phyloP scores from a whole-genome alignment of 2,329 filamentous ascomycete genomes.

The Ilyonectria destructans region DNA sequence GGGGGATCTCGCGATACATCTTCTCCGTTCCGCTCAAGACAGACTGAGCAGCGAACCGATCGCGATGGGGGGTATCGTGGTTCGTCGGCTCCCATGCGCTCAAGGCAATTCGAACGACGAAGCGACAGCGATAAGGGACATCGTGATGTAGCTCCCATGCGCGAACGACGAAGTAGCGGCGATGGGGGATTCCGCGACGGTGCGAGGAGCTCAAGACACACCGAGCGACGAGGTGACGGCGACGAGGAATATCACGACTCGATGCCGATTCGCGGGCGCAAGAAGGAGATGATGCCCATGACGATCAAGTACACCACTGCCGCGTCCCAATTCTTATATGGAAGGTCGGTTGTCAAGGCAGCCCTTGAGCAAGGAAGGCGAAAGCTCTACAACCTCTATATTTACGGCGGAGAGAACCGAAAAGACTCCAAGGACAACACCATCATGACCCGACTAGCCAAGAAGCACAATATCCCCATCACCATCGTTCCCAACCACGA shows the following conservation, averaged over 20 bases:
- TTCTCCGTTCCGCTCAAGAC: background rate
- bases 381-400: constrained; percentile 87
- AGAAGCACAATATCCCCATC: constrained; percentile 67
- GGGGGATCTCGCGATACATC: background rate
- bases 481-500: constrained; percentile 73
- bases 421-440: constrained; percentile 64
- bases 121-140: background rate
- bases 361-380: constrained; percentile 79
- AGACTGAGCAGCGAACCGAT: constrained; percentile 1
- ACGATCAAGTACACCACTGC: constrained; percentile 79
- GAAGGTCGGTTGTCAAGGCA: constrained; percentile 84
- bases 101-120: constrained; percentile 5
- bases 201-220: background rate
- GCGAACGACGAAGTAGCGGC: background rate
- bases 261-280: constrained; percentile 40
- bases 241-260: constrained; percentile 6
- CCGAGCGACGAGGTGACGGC: constrained; percentile 1
- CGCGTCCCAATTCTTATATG: constrained; percentile 93
- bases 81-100: background rate
- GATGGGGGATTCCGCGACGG: constrained; percentile 5
- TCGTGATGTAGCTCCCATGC: constrained; percentile 8
- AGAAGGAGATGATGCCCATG: constrained; percentile 56
- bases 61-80: background rate
- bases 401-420: constrained; percentile 75
- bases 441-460: constrained; percentile 64